Percentiles rank a stretch among this genome's conserved stretches.
Evolutionary conservation across 1,139 yeast genomes (phyloP).

Genomic region (Saccharomyces hybrid): DNA sequence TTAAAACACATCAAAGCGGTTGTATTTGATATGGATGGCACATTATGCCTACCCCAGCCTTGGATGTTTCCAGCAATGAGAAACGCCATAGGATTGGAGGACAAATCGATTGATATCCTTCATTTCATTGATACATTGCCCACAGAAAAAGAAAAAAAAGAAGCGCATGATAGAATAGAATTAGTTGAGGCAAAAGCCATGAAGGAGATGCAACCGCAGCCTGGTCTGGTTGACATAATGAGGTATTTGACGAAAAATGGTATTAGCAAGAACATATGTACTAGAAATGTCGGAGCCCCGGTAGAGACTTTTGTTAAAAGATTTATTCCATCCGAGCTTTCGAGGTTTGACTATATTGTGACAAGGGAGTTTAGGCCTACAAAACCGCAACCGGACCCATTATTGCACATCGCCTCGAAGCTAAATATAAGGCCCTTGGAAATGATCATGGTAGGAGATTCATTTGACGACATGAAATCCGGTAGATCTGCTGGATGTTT

Average conservation of each 20-base stretch:
- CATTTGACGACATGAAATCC: conserved; percentile 54
- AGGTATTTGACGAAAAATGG: conserved; percentile 30
- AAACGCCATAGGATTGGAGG: conserved; percentile 42
- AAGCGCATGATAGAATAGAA: conserved; percentile 41
- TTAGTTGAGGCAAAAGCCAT: conserved; percentile 49
- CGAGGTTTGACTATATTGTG: conserved; percentile 42
- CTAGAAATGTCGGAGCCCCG: conserved; percentile 44
- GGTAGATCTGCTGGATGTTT: conserved; percentile 52
- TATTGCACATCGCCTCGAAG: conserved; percentile 42
- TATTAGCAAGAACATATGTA: conserved; percentile 47
- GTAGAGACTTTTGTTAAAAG: conserved; percentile 42
- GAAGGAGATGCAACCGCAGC: conserved; percentile 49
- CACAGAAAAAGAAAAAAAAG: conserved; percentile 32
- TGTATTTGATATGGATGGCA: conserved; percentile 66
- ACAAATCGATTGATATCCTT: conserved; percentile 42
- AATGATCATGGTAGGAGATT: conserved; percentile 63
- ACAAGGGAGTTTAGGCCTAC: conserved; percentile 59
- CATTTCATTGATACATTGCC: conserved; percentile 40
- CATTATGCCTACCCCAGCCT: conserved; percentile 55
- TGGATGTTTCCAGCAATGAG: conserved; percentile 64
- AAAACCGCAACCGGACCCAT: conserved; percentile 56
- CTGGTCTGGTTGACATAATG: conserved; percentile 34
- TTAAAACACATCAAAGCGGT: conserved; percentile 39
- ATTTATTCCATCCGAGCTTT: conserved; percentile 35
- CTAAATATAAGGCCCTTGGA: conserved; percentile 41